Percentiles rank a stretch among this genome's conserved stretches.
These are phyloP conservation scores for Saturnispora galanensis DNA, from an alignment of 805 yeast species.

Conservation along the genomic window DNA sequence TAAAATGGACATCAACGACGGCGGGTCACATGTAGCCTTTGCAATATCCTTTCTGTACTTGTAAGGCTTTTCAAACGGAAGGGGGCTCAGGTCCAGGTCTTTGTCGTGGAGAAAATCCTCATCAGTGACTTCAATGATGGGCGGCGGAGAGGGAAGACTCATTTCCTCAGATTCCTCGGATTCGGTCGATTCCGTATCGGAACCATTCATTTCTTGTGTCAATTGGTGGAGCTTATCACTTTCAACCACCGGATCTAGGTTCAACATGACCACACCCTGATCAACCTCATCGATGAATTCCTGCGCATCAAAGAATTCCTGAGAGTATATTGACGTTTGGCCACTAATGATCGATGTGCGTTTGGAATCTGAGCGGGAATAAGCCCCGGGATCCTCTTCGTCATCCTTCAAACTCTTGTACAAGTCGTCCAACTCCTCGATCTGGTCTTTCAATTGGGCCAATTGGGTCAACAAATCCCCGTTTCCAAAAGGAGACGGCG, in stretches of 20 bases:
- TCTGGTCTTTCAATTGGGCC: slow-evolving; percentile 5
- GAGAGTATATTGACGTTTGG: slow-evolving; percentile 32
- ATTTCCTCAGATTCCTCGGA: not conserved
- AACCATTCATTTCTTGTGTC: not conserved
- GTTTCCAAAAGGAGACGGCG: not conserved
- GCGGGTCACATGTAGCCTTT: slow-evolving; percentile 60
- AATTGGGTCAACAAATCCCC: not conserved
- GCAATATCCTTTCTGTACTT: slow-evolving; percentile 50
- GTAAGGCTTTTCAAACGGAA: slow-evolving; percentile 40
- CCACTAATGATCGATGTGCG: slow-evolving; percentile 20
- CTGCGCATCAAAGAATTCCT: slow-evolving; percentile 60
- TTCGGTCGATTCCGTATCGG: not conserved
- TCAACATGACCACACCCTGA: slow-evolving; percentile 48
- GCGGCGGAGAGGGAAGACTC: too few species aligned
- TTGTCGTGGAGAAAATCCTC: not conserved
- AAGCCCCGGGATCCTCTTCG: slow-evolving; percentile 14
- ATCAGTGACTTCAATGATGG: too few species aligned
- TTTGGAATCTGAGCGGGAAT: slow-evolving; percentile 18
- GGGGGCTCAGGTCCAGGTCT: slow-evolving; percentile 48
- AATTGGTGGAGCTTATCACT: not conserved
- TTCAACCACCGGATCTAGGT: slow-evolving; percentile 12
- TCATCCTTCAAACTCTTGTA: slow-evolving; percentile 17
- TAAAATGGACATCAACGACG: slow-evolving; percentile 67
- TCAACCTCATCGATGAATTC: slow-evolving; percentile 43
- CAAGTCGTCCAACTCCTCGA: slow-evolving; percentile 19